Conservation (phyloP, 192 early-diverging fungal genomes). For the Dissophora ornata region DNA sequence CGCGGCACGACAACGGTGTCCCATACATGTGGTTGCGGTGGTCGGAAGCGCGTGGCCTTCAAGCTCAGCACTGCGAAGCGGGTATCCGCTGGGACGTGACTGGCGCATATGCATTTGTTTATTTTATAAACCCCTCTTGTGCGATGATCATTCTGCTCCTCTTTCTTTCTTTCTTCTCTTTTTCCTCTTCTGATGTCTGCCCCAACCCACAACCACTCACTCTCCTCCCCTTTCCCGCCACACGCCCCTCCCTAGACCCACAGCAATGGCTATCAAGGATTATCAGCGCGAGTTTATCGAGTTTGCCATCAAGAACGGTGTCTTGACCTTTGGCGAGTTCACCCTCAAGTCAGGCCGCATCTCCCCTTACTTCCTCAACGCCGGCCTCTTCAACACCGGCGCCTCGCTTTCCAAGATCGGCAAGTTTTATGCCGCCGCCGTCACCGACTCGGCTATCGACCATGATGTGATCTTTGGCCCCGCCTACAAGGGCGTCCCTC, state of each 20-base stretch:
- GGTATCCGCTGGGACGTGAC: too few species aligned
- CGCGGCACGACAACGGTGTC: too few species aligned
- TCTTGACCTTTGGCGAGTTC: constrained; percentile 93
- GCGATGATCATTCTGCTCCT: constrained; percentile 2
- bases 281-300: constrained; percentile 96
- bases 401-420: constrained; percentile 85
- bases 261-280: constrained; percentile 63
- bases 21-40: too few species aligned
- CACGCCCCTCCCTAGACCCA: neutral
- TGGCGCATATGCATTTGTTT: neutral
- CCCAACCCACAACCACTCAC: constrained; percentile 5
- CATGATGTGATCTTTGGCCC: constrained; percentile 97
- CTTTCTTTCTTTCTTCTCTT: constrained; percentile 18
- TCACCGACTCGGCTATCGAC: constrained; percentile 73
- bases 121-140: too few species aligned
- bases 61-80: too few species aligned
- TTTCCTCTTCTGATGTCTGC: constrained; percentile 35
- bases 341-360: constrained; percentile 93
- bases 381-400: constrained; percentile 95
- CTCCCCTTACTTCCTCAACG: constrained; percentile 99
- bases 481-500: constrained; percentile 98
- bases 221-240: neutral
- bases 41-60: too few species aligned
- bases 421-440: constrained; percentile 88
- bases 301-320: constrained; percentile 86